A percentile compares a stretch with the other conserved stretches of the same genome.
These are phyloP conservation scores for Ustilago hordei DNA, from an alignment of 1,284 basidiomycete species.

Conservation along the genomic window DNA sequence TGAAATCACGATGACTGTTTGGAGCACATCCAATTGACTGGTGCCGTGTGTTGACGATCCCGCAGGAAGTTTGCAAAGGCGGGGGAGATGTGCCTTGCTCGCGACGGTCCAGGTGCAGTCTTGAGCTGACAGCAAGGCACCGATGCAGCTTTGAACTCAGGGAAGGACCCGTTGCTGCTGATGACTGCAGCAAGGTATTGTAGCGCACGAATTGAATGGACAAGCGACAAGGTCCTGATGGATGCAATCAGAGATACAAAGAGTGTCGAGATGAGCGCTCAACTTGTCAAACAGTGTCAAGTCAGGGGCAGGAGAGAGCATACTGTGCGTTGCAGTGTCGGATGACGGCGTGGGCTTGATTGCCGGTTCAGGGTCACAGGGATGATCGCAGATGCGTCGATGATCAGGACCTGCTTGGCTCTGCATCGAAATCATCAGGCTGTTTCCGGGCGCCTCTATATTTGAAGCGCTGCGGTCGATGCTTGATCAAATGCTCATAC, in stretches of 20 bases:
- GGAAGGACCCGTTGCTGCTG: neutral
- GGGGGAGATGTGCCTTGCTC: neutral
- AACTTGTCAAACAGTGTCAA: neutral
- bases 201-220: neutral
- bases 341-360: conserved; percentile 21
- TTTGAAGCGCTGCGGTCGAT: neutral
- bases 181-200: neutral
- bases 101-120: neutral
- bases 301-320: neutral
- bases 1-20: neutral
- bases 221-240: conserved; percentile 13
- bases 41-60: neutral
- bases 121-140: conserved; percentile 12
- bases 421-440: conserved; percentile 17
- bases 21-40: conserved; percentile 1
- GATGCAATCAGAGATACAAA: conserved; percentile 33
- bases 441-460: conserved; percentile 2
- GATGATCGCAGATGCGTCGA: conserved; percentile 10
- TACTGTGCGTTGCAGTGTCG: conserved; percentile 12
- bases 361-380: neutral
- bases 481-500: neutral
- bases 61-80: neutral
- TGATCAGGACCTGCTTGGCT: conserved; percentile 23
- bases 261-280: conserved; percentile 17
- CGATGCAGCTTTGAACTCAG: neutral